phyloP scores from a whole-genome alignment of 2,329 filamentous ascomycete species.

The Penicillium palitans region DNA sequence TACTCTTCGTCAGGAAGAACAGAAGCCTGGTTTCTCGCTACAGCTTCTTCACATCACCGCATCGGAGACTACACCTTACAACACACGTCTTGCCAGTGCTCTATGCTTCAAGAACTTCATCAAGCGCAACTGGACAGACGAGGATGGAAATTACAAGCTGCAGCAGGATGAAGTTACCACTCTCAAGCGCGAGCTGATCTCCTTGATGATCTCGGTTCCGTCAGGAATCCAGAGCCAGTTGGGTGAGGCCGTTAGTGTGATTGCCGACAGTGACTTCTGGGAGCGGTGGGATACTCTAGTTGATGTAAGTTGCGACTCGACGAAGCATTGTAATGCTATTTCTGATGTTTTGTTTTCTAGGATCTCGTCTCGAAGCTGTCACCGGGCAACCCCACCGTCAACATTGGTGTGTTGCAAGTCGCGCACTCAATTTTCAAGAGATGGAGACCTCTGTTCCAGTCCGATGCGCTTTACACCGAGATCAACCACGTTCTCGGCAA shows the following conservation, averaged over 20 bases:
- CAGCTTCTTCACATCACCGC: conserved; percentile 87
- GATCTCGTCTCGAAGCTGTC: conserved; percentile 89
- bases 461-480: conserved; percentile 88
- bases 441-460: conserved; percentile 92
- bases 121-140: conserved; percentile 90
- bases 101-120: conserved; percentile 99
- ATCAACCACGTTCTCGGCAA: conserved; percentile 91
- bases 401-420: conserved; percentile 92
- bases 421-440: conserved; percentile 97
- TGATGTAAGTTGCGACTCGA: conserved; percentile 55
- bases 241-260: conserved; percentile 93
- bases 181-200: conserved; percentile 94
- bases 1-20: conserved; percentile 74
- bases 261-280: conserved; percentile 98
- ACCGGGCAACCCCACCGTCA: conserved; percentile 75
- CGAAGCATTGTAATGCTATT: not conserved
- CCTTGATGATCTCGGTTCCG: conserved; percentile 92
- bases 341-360: conserved; percentile 39
- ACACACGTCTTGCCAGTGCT: conserved; percentile 81
- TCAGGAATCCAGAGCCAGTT: conserved; percentile 86
- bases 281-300: conserved; percentile 94
- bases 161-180: conserved; percentile 76
- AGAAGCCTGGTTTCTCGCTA: conserved; percentile 83
- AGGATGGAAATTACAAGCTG: conserved; percentile 91
- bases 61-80: conserved; percentile 67